Percentiles rank a stretch among this genome's conserved stretches.
Conservation (phyloP, 148 eudicot genomes). For the Camellia japonica region DNA sequence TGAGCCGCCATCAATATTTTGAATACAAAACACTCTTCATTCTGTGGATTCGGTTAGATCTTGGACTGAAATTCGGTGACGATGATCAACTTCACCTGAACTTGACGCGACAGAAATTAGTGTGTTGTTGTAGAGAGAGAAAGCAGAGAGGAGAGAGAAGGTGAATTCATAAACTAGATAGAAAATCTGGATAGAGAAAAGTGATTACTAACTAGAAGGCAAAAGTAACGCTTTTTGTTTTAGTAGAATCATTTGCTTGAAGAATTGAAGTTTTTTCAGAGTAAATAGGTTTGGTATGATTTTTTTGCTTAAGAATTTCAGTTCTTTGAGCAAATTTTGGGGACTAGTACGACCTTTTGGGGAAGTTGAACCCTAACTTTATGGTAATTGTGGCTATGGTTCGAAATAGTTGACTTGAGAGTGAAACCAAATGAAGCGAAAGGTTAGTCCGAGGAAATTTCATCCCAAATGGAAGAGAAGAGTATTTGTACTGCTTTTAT, state of each 20-base stretch:
- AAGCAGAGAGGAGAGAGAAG: neutral
- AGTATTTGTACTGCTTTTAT: constrained; percentile 31
- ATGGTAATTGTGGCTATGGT: constrained; percentile 9
- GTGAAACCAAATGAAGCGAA: constrained; percentile 42
- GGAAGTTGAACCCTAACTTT: neutral
- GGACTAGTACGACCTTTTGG: neutral
- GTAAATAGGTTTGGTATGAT: too few relatives aligned
- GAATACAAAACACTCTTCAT: neutral
- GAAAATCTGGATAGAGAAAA: neutral
- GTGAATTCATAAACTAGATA: neutral
- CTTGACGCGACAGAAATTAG: neutral
- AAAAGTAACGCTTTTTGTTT: neutral
- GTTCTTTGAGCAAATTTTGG: neutral
- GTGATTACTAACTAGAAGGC: neutral
- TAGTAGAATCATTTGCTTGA: neutral
- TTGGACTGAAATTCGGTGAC: constrained; percentile 3
- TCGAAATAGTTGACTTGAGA: neutral
- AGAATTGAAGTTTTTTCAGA: neutral
- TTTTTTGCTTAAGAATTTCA: neutral
- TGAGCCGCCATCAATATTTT: neutral
- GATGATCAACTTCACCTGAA: neutral
- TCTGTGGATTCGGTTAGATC: constrained; percentile 3
- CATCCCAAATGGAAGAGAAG: constrained; percentile 50
- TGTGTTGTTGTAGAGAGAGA: too few relatives aligned
- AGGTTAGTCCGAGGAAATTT: constrained; percentile 44